These are phyloP conservation scores for Penicillium sclerotiorum DNA, from an alignment of 2,329 filamentous ascomycete species.

Conservation along the genomic window DNA sequence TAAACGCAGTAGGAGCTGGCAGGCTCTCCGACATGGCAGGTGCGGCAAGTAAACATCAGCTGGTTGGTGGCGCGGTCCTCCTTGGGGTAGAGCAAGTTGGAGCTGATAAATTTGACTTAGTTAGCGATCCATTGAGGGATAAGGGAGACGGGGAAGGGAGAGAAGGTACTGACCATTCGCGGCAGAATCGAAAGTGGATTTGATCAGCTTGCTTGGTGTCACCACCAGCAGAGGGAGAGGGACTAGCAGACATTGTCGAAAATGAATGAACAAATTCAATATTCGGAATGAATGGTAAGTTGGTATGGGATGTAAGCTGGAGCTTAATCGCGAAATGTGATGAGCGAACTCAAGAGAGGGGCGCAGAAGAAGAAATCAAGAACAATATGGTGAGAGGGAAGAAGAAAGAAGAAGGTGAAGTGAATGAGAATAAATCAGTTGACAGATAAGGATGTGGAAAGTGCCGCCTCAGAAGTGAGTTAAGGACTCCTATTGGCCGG, in stretches of 20 bases:
- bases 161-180: conserved; percentile 72
- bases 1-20: conserved; percentile 90
- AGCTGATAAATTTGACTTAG: conserved; percentile 54
- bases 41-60: conserved; percentile 94
- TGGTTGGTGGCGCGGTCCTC: conserved; percentile 83
- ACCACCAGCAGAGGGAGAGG: conserved; percentile 43
- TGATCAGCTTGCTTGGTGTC: conserved; percentile 61
- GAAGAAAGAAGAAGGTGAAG: too few relatives aligned
- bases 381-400: too few relatives aligned
- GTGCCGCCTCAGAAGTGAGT: too few relatives aligned
- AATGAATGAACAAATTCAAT: background rate
- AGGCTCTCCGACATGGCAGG: conserved; percentile 87
- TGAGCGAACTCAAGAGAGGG: too few relatives aligned
- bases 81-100: conserved; percentile 96
- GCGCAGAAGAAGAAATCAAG: too few relatives aligned
- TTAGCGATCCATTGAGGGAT: conserved; percentile 10
- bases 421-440: too few relatives aligned
- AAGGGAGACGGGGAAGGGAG: background rate
- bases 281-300: background rate
- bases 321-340: background rate
- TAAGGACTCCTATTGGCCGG: too few relatives aligned
- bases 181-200: conserved; percentile 96
- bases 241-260: conserved; percentile 44
- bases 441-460: too few relatives aligned
- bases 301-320: background rate